phyloP scores from a whole-genome alignment of 148 eudicot genomes.

The Chenopodium quinoa region DNA sequence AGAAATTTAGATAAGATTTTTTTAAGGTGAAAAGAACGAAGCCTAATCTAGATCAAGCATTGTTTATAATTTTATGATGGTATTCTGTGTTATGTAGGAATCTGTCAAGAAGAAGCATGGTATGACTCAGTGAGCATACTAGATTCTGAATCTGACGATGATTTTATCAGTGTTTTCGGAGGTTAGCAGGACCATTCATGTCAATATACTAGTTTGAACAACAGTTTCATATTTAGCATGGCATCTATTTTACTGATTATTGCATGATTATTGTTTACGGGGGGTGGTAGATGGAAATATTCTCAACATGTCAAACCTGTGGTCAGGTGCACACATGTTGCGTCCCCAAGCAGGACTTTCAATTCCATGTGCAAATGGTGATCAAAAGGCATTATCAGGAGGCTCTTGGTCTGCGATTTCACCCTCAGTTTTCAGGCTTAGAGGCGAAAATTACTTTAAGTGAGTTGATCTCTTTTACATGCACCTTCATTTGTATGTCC shows the following conservation, averaged over 20 bases:
- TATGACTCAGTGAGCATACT: conserved; percentile 68
- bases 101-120: conserved; percentile 74
- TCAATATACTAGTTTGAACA: not conserved
- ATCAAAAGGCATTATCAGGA: conserved; percentile 40
- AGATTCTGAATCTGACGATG: conserved; percentile 81
- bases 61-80: not conserved
- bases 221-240: not conserved
- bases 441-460: conserved; percentile 75
- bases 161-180: conserved; percentile 64
- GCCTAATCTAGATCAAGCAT: not conserved
- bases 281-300: conserved; percentile 31
- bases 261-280: conserved; percentile 6
- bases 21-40: not conserved
- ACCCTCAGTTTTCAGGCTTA: conserved; percentile 69
- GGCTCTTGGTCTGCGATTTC: conserved; percentile 64
- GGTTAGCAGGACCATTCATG: conserved; percentile 36
- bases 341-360: conserved; percentile 59
- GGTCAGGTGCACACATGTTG: conserved; percentile 44
- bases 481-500: not conserved
- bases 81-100: conserved; percentile 31
- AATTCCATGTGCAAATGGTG: conserved; percentile 43
- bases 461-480: conserved; percentile 13
- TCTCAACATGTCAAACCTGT: conserved; percentile 31
- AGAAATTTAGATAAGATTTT: not conserved
- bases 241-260: conserved; percentile 1